Evolutionary conservation across 331 rosid genomes (phyloP).

Genomic region (Pyracantha coccinea): DNA sequence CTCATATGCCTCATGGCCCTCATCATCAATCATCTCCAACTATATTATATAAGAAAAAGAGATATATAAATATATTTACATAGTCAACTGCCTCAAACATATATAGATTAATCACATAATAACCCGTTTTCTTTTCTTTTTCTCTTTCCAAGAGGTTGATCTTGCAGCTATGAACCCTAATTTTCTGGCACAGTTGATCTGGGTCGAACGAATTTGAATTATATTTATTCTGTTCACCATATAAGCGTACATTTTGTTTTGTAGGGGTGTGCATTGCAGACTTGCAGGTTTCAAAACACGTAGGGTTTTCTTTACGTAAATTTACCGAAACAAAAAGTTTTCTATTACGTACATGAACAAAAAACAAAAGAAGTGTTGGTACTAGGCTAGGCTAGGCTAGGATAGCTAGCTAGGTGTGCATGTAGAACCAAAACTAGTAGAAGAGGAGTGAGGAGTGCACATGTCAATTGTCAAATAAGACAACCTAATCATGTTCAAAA

Average conservation of each 20-base stretch:
- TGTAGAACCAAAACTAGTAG: background rate
- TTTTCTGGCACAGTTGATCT: no score
- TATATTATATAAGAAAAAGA: no score
- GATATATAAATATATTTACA: no score
- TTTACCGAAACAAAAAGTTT: no score
- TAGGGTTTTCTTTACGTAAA: background rate
- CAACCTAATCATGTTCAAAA: background rate
- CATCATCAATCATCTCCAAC: no score
- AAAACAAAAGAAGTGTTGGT: background rate
- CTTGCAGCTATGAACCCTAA: no score
- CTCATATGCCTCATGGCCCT: background rate
- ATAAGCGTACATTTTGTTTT: background rate
- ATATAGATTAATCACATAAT: no score
- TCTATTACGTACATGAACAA: background rate
- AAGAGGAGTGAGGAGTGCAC: background rate
- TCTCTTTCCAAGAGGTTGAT: no score
- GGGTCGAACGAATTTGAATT: no score
- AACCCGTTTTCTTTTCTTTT: no score
- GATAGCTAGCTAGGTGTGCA: background rate
- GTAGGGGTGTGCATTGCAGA: background rate
- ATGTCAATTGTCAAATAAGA: slow-evolving; percentile 11
- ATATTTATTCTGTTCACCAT: no score
- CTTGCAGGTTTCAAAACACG: background rate
- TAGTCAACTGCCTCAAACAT: no score
- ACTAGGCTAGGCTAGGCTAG: background rate